Conservation (phyloP, 352 stramenopile genomes). For the Globisporangium mamillatum region DNA sequence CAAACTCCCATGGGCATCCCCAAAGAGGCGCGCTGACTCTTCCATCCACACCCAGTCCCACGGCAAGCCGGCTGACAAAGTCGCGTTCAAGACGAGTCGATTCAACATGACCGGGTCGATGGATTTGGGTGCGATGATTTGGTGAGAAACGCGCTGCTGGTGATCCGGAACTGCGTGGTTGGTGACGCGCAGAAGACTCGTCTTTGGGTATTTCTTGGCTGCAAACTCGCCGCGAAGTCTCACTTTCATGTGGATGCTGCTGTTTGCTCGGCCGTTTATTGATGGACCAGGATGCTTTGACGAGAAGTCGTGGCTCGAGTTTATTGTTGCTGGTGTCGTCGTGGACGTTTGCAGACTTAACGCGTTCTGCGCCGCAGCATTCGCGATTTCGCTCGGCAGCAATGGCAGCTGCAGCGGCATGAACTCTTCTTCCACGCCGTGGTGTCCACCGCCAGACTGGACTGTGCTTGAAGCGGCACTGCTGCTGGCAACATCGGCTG, state of each 20-base stretch:
- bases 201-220: slow-evolving; percentile 12
- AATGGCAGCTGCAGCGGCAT: slow-evolving; percentile 45
- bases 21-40: slow-evolving; percentile 36
- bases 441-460: neutral
- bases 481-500: slow-evolving; percentile 5
- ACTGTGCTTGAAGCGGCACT: neutral
- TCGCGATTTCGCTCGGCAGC: slow-evolving; percentile 24
- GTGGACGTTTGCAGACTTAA: neutral
- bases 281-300: neutral
- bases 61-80: slow-evolving; percentile 36
- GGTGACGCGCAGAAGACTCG: neutral
- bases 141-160: neutral
- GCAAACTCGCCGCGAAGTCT: slow-evolving; percentile 6
- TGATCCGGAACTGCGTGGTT: neutral
- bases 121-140: neutral
- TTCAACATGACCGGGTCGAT: slow-evolving; percentile 25
- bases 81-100: slow-evolving; percentile 41
- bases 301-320: neutral
- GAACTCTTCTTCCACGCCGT: slow-evolving; percentile 35
- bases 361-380: neutral
- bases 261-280: neutral
- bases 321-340: neutral
- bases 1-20: slow-evolving; percentile 25
- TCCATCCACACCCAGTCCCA: slow-evolving; percentile 63
- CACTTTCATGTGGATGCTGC: neutral